Evolutionary conservation across 1,284 basidiomycete genomes (phyloP).

Genomic region (Mycena sp.): DNA sequence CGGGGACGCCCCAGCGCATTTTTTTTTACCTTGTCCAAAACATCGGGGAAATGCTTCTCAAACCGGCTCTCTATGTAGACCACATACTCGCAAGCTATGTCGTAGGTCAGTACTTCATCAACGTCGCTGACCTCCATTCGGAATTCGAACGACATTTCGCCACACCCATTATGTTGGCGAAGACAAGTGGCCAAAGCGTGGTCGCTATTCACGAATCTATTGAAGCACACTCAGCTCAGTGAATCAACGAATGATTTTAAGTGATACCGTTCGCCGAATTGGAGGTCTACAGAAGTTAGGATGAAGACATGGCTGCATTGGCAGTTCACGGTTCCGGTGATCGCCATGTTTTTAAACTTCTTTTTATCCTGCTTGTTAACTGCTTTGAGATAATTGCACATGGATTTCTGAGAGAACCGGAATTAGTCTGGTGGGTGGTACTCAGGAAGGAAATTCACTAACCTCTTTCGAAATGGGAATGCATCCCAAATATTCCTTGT

Average conservation of each 20-base stretch:
- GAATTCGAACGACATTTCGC: too few relatives aligned
- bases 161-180: too few relatives aligned
- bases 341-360: slow-evolving; percentile 40
- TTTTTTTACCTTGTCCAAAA: slow-evolving; percentile 23
- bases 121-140: neutral
- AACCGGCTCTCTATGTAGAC: neutral
- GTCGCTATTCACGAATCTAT: too few relatives aligned
- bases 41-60: neutral
- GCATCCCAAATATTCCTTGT: slow-evolving; percentile 7
- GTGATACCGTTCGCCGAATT: slow-evolving; percentile 35
- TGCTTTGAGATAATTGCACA: slow-evolving; percentile 35
- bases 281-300: slow-evolving; percentile 34
- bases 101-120: neutral
- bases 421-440: neutral
- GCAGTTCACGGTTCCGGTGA: slow-evolving; percentile 35
- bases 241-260: neutral
- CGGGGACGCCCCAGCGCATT: too few relatives aligned
- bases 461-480: slow-evolving; percentile 3
- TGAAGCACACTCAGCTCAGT: neutral
- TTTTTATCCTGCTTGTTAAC: slow-evolving; percentile 37
- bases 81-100: slow-evolving; percentile 16
- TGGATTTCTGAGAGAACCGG: slow-evolving; percentile 31
- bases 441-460: neutral
- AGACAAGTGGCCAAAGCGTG: too few relatives aligned
- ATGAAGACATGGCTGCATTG: slow-evolving; percentile 39